phyloP scores from a whole-genome alignment of 2,329 filamentous ascomycete genomes.

The Neopestalotiopsis sp. region DNA sequence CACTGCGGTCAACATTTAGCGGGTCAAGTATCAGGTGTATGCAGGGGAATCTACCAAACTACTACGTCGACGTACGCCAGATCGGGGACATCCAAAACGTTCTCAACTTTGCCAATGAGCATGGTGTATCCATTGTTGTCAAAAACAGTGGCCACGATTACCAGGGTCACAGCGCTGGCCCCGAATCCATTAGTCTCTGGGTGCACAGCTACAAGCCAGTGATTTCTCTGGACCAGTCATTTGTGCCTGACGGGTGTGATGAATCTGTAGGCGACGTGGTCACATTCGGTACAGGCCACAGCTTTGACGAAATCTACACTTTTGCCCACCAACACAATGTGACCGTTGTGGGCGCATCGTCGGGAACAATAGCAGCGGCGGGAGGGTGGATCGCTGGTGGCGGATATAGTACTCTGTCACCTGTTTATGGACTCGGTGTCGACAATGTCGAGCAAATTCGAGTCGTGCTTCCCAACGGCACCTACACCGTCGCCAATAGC shows the following conservation, averaged over 20 bases:
- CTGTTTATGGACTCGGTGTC: slow-evolving; percentile 59
- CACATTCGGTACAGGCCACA: not conserved
- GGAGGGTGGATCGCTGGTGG: slow-evolving; percentile 45
- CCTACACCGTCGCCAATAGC: slow-evolving; percentile 51
- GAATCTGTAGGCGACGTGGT: not conserved
- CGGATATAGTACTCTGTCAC: slow-evolving; percentile 58
- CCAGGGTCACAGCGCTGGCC: not conserved
- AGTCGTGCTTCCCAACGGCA: slow-evolving; percentile 57
- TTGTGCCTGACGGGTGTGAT: not conserved
- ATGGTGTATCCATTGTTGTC: not conserved
- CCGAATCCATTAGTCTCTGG: not conserved
- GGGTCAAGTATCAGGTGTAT: not conserved
- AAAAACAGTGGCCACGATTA: not conserved
- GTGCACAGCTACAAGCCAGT: not conserved
- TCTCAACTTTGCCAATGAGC: not conserved
- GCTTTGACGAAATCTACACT: not conserved
- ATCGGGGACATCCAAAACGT: not conserved
- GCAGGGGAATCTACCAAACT: not conserved
- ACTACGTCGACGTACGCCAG: not conserved
- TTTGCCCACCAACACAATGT: not conserved
- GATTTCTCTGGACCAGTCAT: not conserved
- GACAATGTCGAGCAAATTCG: slow-evolving; percentile 63
- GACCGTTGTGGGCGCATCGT: not conserved
- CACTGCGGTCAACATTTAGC: not conserved
- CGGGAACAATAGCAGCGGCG: not conserved